Base-by-base conservation (phyloP, 1,284 basidiomycete species). In the Leccinum variabile region DNA sequence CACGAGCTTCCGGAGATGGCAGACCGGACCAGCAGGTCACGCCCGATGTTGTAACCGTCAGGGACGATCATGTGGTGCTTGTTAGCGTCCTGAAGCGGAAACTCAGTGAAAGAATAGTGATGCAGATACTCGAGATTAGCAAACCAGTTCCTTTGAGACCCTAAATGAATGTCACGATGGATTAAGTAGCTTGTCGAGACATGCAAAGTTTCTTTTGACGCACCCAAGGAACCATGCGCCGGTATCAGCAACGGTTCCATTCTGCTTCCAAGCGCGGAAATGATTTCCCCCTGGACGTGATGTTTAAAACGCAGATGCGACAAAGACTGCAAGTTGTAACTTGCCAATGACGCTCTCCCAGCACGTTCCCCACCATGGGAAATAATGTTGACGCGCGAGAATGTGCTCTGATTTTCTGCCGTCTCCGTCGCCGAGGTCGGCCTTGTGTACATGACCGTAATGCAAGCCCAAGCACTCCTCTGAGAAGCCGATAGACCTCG, bases 31-130 rank as follows among this genome's bases (percentile, higher is more conserved):
- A 93, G 78, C 76, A 81, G 85, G 74, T 93, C 88, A 18, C 91
- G 85, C 11, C 91, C 90, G 54, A 89, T 77, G 68, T 93, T 92
- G 69, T 91, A 93, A 5, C 91, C 91, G 63, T 94, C 77, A 9
- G 84, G 83, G 22, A 86, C 81, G 59, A 94, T 92, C 73, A 80
- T 86, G 69, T 94, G 91, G 64, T 86, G 78, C 68, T 84, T 86
- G 18, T 79, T 80, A 2, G 86, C 86, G 67, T 90, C 81, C 84
- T 88, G 61, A 56, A 50, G 33, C 1, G 28, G 22, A 32, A 54
- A 28, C 33, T 57, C 50, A 18, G 54, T 63, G 25, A 58, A 37
- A 41, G 18, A 54, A 18, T 13, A 33, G 39, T 28, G 22, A 22
- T 22, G 52, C 2, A 22, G 14, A n/a, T 11, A 7, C 28, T 13